A percentile compares a stretch with the other conserved stretches of the same genome.
Evolutionary conservation across 768 basidiomycete genomes (phyloP).

Genomic region (Boletus rubropictus): DNA sequence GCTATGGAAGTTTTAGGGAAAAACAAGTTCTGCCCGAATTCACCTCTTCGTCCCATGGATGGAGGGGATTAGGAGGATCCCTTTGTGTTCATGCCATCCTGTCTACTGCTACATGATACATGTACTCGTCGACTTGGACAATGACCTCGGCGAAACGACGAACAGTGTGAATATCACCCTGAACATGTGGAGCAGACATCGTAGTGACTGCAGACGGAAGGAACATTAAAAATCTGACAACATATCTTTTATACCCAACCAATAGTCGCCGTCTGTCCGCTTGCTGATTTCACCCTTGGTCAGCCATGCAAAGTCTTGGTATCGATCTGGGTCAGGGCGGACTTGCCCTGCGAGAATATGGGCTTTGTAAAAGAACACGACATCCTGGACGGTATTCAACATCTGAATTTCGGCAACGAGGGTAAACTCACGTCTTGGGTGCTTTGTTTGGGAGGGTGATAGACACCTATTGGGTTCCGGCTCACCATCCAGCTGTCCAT

Average conservation of each 20-base stretch:
- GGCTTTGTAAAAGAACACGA: conserved; percentile 88
- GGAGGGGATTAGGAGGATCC: too few species aligned
- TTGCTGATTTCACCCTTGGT: conserved; percentile 85
- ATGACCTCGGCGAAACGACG: background rate
- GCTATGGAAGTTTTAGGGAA: conserved; percentile 7
- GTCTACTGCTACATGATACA: too few species aligned
- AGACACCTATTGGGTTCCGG: conserved; percentile 78
- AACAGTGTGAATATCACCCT: background rate
- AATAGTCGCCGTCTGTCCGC: conserved; percentile 64
- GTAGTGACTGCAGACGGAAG: background rate
- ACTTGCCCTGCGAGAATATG: conserved; percentile 90
- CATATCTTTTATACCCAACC: conserved; percentile 74
- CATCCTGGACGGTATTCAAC: conserved; percentile 41
- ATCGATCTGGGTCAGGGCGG: conserved; percentile 44
- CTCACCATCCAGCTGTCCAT: conserved; percentile 97
- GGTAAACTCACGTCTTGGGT: conserved; percentile 33
- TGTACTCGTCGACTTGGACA: too few species aligned
- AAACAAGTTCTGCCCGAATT: too few species aligned
- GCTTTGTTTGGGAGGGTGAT: conserved; percentile 43
- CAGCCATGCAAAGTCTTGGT: conserved; percentile 86
- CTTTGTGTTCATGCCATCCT: too few species aligned
- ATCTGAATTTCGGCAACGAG: background rate
- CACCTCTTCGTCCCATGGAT: too few species aligned
- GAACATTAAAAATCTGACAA: conserved; percentile 52
- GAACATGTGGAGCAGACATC: background rate